Percentiles rank a stretch among this genome's conserved stretches.
Evolutionary conservation across 805 yeast species (phyloP).

Genomic region (Ogataea zsoltii): DNA sequence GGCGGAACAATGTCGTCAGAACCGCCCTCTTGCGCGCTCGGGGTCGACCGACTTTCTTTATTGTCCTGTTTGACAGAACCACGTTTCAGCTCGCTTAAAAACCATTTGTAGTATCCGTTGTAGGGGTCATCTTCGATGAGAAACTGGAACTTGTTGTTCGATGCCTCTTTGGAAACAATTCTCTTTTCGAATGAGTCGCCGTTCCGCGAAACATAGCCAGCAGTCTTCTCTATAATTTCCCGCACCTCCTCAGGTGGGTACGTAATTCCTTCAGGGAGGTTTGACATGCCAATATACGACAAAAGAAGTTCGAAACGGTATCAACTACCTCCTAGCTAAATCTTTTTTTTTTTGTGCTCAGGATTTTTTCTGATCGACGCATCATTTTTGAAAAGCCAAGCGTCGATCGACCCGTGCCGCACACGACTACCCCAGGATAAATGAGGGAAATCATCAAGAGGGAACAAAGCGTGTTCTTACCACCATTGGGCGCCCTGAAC

Average conservation of each 20-base stretch:
- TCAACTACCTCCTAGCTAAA: neutral
- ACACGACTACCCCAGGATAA: constrained; percentile 8
- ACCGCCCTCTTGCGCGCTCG: neutral
- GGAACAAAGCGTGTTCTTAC: neutral
- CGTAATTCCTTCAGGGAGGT: constrained; percentile 40
- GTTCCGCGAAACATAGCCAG: constrained; percentile 64
- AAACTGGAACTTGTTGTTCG: constrained; percentile 63
- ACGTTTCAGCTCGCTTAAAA: constrained; percentile 37
- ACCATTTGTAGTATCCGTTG: constrained; percentile 56
- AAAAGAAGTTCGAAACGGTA: neutral
- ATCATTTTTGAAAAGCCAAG: neutral
- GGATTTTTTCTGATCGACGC: too few species aligned
- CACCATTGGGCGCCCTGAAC: neutral
- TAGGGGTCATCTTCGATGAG: constrained; percentile 54
- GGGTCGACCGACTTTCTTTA: neutral
- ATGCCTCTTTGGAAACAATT: constrained; percentile 46
- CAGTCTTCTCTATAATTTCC: constrained; percentile 68
- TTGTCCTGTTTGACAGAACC: constrained; percentile 16
- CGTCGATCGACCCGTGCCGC: constrained; percentile 5
- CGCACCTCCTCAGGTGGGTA: constrained; percentile 56
- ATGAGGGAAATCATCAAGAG: neutral
- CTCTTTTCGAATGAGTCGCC: constrained; percentile 67
- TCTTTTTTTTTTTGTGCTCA: too few species aligned
- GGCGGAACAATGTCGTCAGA: constrained; percentile 10
- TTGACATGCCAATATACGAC: neutral